Percentiles rank a stretch among this genome's conserved stretches.
phyloP scores from a whole-genome alignment of 768 basidiomycete genomes.

The Scleroderma bovista region DNA sequence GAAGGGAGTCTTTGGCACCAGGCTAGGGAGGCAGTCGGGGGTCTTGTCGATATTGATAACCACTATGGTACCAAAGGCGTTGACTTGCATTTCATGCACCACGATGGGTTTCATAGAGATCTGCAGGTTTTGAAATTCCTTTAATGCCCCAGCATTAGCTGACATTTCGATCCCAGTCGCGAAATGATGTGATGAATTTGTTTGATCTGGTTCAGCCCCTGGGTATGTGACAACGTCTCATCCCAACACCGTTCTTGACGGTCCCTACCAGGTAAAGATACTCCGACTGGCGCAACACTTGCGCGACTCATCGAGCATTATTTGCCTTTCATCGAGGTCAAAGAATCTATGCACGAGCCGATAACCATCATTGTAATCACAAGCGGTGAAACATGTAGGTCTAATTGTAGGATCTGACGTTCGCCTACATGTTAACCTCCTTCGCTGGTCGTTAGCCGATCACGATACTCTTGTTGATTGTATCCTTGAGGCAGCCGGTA shows the following conservation, averaged over 20 bases:
- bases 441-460: slow-evolving; percentile 17
- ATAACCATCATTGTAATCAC: slow-evolving; percentile 35
- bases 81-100: slow-evolving; percentile 41
- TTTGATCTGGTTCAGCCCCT: slow-evolving; percentile 22
- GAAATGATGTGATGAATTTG: slow-evolving; percentile 15
- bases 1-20: slow-evolving; percentile 36
- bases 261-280: slow-evolving; percentile 24
- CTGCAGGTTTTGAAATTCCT: slow-evolving; percentile 18
- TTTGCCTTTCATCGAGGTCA: slow-evolving; percentile 27
- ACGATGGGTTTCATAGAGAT: slow-evolving; percentile 22
- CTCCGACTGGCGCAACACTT: slow-evolving; percentile 35
- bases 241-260: neutral
- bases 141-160: neutral
- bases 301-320: slow-evolving; percentile 33
- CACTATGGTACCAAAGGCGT: slow-evolving; percentile 33
- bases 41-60: slow-evolving; percentile 33
- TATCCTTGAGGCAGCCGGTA: slow-evolving; percentile 33
- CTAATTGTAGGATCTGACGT: neutral
- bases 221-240: slow-evolving; percentile 9
- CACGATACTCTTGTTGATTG: slow-evolving; percentile 21
- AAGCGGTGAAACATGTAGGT: slow-evolving; percentile 36
- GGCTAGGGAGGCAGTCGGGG: slow-evolving; percentile 37
- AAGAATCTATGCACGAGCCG: slow-evolving; percentile 28
- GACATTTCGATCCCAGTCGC: slow-evolving; percentile 11
- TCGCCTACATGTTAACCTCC: neutral